Evolutionary conservation across 257 asterid genomes (phyloP), one percentile per base, ranked within the genome.

Genomic region (Solanum corneliomulleri): DNA sequence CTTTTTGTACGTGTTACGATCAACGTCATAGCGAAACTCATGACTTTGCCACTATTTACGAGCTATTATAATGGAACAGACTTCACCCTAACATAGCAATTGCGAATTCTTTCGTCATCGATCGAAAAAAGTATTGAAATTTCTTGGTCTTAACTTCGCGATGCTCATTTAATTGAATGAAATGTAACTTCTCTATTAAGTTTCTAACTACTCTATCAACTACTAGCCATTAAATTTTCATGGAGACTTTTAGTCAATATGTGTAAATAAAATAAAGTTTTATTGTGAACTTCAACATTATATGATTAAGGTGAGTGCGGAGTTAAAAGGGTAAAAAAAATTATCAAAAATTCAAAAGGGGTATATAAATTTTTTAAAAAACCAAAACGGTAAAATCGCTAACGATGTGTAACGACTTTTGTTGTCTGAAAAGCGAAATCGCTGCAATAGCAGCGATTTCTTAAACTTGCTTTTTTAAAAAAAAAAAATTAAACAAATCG

Each of bases 121-220:
- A 29, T 68, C 4, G 62, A 68, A 68, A 68, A 71, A 5, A 9
- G 4, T 35, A 71, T 71, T 33, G 52, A 74, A 74, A 74, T 49
- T 74, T 74, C 31, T 74, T 74, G 52, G 5, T 39, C 20, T 20
- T 37, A 37, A 74, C 31, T 20, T 74, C 1, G 21, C 11, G 49
- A 39, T 74, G 31, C 29, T 9, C 29, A 74, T 71, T 71, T 25
- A 71, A 71, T 33, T 71, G 45, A 10, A 71, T 27, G 4, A 66
- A 35, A 20, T 66, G 72, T 66, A 66, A 66, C 74, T 3, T 66
- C n/a, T 35, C 33, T 10, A 20, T 35, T 72, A 75, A 39, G 56
- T 75, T 39, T 75, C 56, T 75, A 75, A 75, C 56, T 41, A 75
- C 82, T 23, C 49, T 72, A 33, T 70, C 23, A 72, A 72, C 47